A percentile compares a stretch with the other conserved stretches of the same genome.
Conservation (phyloP, 2,329 filamentous ascomycete genomes). For the Aspergillus luchuensis region DNA sequence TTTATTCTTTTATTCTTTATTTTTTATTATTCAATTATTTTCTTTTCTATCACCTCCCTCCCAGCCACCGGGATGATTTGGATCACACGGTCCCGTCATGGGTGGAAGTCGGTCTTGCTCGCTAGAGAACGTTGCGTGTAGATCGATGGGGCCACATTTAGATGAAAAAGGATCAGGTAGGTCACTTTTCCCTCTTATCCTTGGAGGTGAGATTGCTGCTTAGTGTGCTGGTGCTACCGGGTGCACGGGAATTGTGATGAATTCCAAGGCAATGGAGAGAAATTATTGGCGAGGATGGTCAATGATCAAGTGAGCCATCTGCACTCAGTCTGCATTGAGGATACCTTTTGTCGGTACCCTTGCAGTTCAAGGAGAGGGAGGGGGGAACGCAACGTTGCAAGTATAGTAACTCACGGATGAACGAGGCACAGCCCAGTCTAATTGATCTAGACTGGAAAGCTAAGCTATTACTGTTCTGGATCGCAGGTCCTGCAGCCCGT, state of each 20-base stretch:
- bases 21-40: background rate
- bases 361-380: background rate
- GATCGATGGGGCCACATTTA: slow-evolving; percentile 3
- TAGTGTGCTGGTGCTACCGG: background rate
- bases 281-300: background rate
- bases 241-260: background rate
- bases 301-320: background rate
- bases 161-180: background rate
- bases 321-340: background rate
- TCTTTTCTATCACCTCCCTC: background rate
- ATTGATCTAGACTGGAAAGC: background rate
- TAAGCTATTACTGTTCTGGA: slow-evolving; percentile 1
- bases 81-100: slow-evolving; percentile 16
- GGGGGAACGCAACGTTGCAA: background rate
- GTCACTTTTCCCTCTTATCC: too few species aligned
- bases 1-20: background rate
- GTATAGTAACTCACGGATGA: background rate
- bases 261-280: background rate
- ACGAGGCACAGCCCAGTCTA: too few species aligned
- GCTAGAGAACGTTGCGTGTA: slow-evolving; percentile 9
- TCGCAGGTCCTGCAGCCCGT: slow-evolving; percentile 3
- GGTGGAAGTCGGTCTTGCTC: background rate
- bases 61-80: slow-evolving; percentile 18
- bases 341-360: background rate
- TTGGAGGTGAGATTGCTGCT: too few species aligned